Base-by-base conservation (phyloP, 495 filamentous ascomycete genomes). In the Aspergillus nidulans region DNA sequence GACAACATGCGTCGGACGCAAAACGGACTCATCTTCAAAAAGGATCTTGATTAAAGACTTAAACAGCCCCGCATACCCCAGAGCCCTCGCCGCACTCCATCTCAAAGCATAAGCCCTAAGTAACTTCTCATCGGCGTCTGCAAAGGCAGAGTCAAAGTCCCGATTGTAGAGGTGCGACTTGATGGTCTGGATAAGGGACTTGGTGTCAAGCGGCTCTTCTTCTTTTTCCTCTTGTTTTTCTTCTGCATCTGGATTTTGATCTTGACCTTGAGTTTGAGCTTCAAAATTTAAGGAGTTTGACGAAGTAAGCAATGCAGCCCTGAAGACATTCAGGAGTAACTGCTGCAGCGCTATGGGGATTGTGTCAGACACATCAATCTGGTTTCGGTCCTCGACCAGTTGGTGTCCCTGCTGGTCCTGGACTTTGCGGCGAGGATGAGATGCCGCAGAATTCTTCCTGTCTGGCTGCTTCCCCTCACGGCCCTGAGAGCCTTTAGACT, bases 81-180 rank as follows among this genome's bases (percentile, higher is more conserved):
- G 72, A 3, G 90, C 88, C 38, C 94, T 70, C 30, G 84, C 81
- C 10, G 92, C 85, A 65, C 89, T 95, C 89, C 90, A 98, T 50
- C 94, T 76, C 55, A 88, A 77, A 4, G 89, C 88, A 73, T 98
- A 98, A 5, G 87, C 90, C 38, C 85, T 77, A 18, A 95, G 75
- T 36, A 84, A 74, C 41, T 85, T 83, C 34, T 83, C 73, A 26
- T 68, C 66, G 0, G 84, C 87, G 19, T 75, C 73, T 3, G 72
- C 64, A 68, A 98, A 98, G 0, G 92, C 92, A 6, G 72, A 71
- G 25, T 77, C 73, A 68, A 96, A 97, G 63, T 97, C 88, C 19
- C 94, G 80, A 58, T 89, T 84, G 65, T 86, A 97, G 1, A 97
- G 76, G 53, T 91, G 87, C 6, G 80, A 70, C 65, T 97, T 98